Evolutionary conservation across 495 filamentous ascomycete species (phyloP), one percentile per base, ranked within the genome.

Genomic region (Hapsidospora chrysogenum): DNA sequence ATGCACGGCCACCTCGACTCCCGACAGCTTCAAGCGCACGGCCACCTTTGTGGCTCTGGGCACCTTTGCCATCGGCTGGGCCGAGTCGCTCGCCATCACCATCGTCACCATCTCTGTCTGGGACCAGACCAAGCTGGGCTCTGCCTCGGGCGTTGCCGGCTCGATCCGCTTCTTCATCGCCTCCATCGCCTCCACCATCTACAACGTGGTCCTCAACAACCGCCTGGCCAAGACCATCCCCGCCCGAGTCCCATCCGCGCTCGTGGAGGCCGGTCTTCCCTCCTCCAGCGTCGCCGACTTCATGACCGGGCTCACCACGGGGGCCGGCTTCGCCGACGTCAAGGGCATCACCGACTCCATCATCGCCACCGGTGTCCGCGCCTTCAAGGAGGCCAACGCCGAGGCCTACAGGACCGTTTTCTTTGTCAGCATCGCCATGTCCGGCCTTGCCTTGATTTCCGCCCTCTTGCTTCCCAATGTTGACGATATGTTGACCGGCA

Each of bases 61-160:
- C 28, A 15, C 16, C 4, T 29, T 29, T 15, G n/a, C 16, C 9
- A 11, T 29, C 11, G 28, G 28, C 28, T 29, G 28, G 28, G 11
- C 9, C 28, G 28, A 29, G 57, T 43, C 70, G 2, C 52, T 86
- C n/a, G 92, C 83, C 51, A 78, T 93, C 41, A 72, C 87, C 36
- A 66, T 87, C 38, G 61, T 67, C 31, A 77, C 85, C 39, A 60
- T 92, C 41, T 47, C 41, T 9, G 41, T 49, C 4, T 69, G 69
- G 35, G 55, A 68, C 14, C 50, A 57, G 14, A 48, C 84, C 19
- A 46, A 47, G 2, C 52, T 92, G 0, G 80, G 77, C 39, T 69
- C 79, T 51, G 76, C 80, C 41, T 56, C 84, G 21, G 82, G 92
- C 59, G 78, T 81, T 35, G 89, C 89, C 56, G 28, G 28, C 28